These are phyloP conservation scores for Uronychia setigera DNA, from an alignment of 73 alveolate species.

Conservation along the genomic window DNA sequence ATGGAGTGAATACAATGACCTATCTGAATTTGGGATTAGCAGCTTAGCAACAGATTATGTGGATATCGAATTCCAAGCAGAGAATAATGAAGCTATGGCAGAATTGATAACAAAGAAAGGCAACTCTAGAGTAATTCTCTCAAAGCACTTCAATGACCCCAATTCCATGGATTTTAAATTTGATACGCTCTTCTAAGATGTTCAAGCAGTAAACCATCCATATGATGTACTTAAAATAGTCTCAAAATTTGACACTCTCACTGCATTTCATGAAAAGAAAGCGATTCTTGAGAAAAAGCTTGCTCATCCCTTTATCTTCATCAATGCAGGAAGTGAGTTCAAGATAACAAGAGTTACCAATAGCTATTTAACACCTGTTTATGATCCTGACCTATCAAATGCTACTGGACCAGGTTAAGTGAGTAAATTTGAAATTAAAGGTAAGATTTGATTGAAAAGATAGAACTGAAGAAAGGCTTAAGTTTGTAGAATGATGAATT, in stretches of 20 bases:
- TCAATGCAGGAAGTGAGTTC: slow-evolving; percentile 8
- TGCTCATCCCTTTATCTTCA: not conserved
- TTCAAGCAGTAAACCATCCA: not conserved
- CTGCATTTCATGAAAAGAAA: not conserved
- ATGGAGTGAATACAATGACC: slow-evolving; percentile 2
- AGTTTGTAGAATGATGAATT: not conserved
- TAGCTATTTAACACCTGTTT: slow-evolving; percentile 39
- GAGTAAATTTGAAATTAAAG: slow-evolving; percentile 16
- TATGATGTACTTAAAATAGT: slow-evolving; percentile 8
- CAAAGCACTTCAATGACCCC: not conserved
- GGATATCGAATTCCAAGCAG: slow-evolving; percentile 13
- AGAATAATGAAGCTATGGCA: not conserved
- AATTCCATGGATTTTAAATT: not conserved
- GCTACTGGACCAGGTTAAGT: slow-evolving; percentile 41
- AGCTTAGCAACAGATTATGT: not conserved
- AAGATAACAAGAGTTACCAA: slow-evolving; percentile 31
- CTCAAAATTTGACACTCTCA: not conserved
- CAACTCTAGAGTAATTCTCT: not conserved
- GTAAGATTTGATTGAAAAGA: not conserved
- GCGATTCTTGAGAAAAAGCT: not conserved
- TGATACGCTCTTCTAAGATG: not conserved
- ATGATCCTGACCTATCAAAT: slow-evolving; percentile 10
- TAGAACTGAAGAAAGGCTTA: not conserved
- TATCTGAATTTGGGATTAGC: not conserved
- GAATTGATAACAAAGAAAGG: not conserved